Evolutionary conservation across 2,329 filamentous ascomycete genomes (phyloP).

Genomic region (Penicillium sp.): DNA sequence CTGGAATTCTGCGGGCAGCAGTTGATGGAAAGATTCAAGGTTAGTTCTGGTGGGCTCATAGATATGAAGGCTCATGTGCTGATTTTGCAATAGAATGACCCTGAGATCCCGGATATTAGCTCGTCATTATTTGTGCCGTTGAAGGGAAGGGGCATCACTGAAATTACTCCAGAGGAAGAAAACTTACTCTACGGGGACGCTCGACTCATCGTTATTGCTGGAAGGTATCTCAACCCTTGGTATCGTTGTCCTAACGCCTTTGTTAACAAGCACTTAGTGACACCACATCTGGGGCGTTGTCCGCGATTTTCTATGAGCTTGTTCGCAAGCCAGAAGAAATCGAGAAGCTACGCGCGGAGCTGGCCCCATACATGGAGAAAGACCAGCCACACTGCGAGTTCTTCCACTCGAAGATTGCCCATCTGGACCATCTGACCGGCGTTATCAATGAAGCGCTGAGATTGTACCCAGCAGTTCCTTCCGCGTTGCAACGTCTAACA

Average conservation of each 20-base stretch:
- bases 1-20: constrained; percentile 13
- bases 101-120: constrained; percentile 31
- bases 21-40: constrained; percentile 16
- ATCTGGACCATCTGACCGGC: constrained; percentile 22
- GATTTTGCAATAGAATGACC: constrained; percentile 1
- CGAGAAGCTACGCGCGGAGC: constrained; percentile 39
- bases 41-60: neutral
- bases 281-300: constrained; percentile 48
- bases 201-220: constrained; percentile 36
- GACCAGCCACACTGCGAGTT: constrained; percentile 2
- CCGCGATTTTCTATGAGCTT: constrained; percentile 48
- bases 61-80: neutral
- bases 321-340: constrained; percentile 34
- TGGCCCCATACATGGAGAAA: constrained; percentile 26
- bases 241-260: neutral
- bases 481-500: constrained; percentile 17
- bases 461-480: constrained; percentile 20
- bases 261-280: constrained; percentile 34
- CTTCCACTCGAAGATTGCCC: constrained; percentile 4
- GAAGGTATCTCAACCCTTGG: constrained; percentile 16
- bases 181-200: constrained; percentile 34
- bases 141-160: constrained; percentile 19
- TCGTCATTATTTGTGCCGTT: constrained; percentile 31
- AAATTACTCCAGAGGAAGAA: constrained; percentile 23
- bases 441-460: constrained; percentile 24